These are phyloP conservation scores for Eragrostis nindensis DNA, from an alignment of 176 grass and related monocot species.

Conservation along the genomic window DNA sequence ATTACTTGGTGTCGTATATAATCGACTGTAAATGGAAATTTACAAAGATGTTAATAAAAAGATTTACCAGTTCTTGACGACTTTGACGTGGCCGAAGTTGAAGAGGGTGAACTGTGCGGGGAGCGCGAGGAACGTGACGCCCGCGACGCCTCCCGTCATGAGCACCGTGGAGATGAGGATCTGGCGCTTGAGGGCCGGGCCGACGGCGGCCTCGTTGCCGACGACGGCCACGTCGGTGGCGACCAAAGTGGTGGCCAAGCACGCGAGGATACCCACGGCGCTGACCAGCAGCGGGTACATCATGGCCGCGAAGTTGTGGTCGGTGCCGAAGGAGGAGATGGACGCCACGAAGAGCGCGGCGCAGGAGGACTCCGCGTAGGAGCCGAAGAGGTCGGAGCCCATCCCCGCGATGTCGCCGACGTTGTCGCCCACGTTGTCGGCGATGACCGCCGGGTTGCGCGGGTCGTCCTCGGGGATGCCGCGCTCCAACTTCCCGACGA, in stretches of 20 bases:
- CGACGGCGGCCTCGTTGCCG: conserved; percentile 31
- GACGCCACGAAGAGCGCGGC: conserved; percentile 84
- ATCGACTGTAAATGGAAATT: too few species aligned
- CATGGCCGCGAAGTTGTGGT: conserved; percentile 59
- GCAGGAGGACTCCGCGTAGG: conserved; percentile 89
- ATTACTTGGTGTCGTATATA: too few species aligned
- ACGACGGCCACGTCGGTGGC: conserved; percentile 56
- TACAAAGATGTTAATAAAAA: too few species aligned
- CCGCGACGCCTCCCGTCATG: conserved; percentile 62
- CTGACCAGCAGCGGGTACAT: conserved; percentile 73
- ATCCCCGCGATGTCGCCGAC: conserved; percentile 94
- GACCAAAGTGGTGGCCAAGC: conserved; percentile 59
- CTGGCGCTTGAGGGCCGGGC: conserved; percentile 55
- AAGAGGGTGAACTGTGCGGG: conserved; percentile 70
- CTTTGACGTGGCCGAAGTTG: conserved; percentile 59
- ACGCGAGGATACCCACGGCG: conserved; percentile 62
- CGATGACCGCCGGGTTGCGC: conserved; percentile 87
- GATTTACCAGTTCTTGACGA: conserved; percentile 75
- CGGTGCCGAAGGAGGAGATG: conserved; percentile 72
- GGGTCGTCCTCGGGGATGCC: conserved; percentile 90
- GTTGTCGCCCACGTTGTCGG: conserved; percentile 91
- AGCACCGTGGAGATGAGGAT: conserved; percentile 80
- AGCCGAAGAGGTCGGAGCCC: conserved; percentile 90
- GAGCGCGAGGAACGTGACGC: conserved; percentile 55
- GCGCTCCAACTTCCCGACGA: conserved; percentile 77